phyloP scores from a whole-genome alignment of 192 early-diverging fungal genomes.

The Backusella tuberculispora region DNA sequence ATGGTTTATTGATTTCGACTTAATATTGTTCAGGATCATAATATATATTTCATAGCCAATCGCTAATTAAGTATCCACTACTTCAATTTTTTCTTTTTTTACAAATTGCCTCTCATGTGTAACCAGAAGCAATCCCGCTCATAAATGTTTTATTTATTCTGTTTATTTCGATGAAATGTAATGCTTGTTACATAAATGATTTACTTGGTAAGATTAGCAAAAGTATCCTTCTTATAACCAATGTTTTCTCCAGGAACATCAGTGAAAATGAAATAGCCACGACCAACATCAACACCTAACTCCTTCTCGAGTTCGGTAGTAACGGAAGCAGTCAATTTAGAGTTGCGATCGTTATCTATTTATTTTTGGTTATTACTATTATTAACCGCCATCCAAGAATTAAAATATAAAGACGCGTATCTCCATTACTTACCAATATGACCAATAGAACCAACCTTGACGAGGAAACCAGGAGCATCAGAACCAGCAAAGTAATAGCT shows the following conservation, averaged over 20 bases:
- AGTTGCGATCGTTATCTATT: conserved; percentile 26
- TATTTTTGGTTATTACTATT: not conserved
- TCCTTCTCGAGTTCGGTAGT: conserved; percentile 22
- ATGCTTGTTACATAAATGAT: not conserved
- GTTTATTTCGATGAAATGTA: conserved; percentile 10
- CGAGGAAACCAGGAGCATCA: conserved; percentile 30
- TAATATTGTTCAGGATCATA: not conserved
- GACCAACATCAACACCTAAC: conserved; percentile 18
- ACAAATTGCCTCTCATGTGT: not conserved
- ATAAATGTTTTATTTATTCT: not conserved
- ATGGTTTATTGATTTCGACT: not conserved
- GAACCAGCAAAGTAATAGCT: conserved; percentile 27
- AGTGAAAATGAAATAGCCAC: conserved; percentile 41
- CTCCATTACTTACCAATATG: conserved; percentile 23
- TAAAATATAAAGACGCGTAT: not conserved
- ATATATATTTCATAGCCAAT: not conserved
- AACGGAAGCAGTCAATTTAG: conserved; percentile 10
- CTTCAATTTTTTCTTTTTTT: no score
- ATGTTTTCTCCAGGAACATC: conserved; percentile 27
- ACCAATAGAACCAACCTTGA: conserved; percentile 36
- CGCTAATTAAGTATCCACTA: not conserved
- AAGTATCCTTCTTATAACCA: conserved; percentile 35
- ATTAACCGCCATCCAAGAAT: not conserved
- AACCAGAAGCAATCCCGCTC: not conserved
- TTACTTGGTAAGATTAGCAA: conserved; percentile 24